phyloP scores from a whole-genome alignment of 768 basidiomycete species.

The Collybia mongolica region DNA sequence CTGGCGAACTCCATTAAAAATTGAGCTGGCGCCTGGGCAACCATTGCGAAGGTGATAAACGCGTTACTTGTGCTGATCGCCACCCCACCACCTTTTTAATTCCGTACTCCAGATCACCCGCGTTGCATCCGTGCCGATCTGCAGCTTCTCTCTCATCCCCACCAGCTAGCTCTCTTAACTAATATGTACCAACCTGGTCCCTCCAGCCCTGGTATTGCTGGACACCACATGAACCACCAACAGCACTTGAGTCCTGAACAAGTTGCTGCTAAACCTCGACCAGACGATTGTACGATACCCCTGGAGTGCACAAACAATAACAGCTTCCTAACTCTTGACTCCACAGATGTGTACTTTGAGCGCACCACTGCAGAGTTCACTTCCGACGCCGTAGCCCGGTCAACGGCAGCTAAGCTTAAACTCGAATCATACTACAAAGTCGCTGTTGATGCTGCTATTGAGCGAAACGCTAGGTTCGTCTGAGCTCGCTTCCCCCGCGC shows the following conservation, averaged over 20 bases:
- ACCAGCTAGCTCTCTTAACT: background rate
- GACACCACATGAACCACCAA: slow-evolving; percentile 22
- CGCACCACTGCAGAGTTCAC: slow-evolving; percentile 80
- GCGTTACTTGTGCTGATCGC: slow-evolving; percentile 1
- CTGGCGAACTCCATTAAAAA: too few species aligned
- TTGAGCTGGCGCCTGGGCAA: slow-evolving; percentile 19
- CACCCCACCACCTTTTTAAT: slow-evolving; percentile 5
- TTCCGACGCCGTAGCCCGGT: slow-evolving; percentile 82
- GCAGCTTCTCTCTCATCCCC: slow-evolving; percentile 10
- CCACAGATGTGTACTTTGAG: slow-evolving; percentile 89
- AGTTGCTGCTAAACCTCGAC: slow-evolving; percentile 33
- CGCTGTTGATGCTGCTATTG: slow-evolving; percentile 95
- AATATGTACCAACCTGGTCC: slow-evolving; percentile 39
- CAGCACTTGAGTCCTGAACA: slow-evolving; percentile 36
- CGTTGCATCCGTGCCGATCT: slow-evolving; percentile 10
- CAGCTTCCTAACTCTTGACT: slow-evolving; percentile 4
- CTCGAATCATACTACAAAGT: slow-evolving; percentile 98
- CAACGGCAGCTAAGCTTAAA: slow-evolving; percentile 93
- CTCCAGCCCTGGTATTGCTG: slow-evolving; percentile 30
- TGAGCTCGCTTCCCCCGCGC: background rate
- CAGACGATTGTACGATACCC: slow-evolving; percentile 41
- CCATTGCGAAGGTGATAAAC: slow-evolving; percentile 28
- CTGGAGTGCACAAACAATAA: background rate
- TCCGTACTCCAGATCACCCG: slow-evolving; percentile 7
- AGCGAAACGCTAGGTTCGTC: slow-evolving; percentile 84